Base-by-base conservation (phyloP, 225 moss, liverwort and hornwort species). In the Straminergon stramineum region DNA sequence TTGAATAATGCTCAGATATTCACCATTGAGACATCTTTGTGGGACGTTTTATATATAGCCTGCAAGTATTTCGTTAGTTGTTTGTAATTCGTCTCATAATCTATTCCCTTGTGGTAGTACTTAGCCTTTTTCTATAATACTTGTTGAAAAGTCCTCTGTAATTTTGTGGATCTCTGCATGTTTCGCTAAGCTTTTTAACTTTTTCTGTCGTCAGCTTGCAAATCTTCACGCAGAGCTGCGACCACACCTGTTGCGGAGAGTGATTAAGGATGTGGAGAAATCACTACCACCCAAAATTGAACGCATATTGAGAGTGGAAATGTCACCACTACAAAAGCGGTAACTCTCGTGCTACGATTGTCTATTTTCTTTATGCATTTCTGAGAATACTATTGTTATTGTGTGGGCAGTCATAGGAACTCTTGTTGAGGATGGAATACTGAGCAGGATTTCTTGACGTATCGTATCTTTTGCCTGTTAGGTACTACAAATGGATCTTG, bases 401-500 rank as follows among this genome's bases (percentile, higher is more conserved):
- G 41, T 84, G 18, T 45, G 55, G 75, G 35, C 79, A 48, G 70
- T 62, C 53, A 34, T 48, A 79, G 53, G 64, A 62, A 74, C 37
- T 43, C 11, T 55, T 76, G n/a, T 86, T 41, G 87, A 84, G 70
- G 51, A 64, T 89, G 69, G 80, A 83, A 80, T 68, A 80, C 51
- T 74, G 73, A 88, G 68, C 79, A 76, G 84, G 76, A 76, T 84
- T 76, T 81, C 76, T 60, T 92, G 76, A 87, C 79, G 41, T 88
- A 30, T 73, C 41, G 48, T 73, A 82, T 85, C 22, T 85, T 81
- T 81, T 89, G 77, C 15, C 30, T 89, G 28, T 80, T 79, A 99
- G 99, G 89, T 99, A 99, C 89, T 99, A 99, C 95, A 99, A 99
- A 90, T 99, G 99, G 99, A 97, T 99, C 81, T 94, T 99, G 92